Evolutionary conservation across 2,329 filamentous ascomycete species (phyloP).

Genomic region (Penicillium palitans): DNA sequence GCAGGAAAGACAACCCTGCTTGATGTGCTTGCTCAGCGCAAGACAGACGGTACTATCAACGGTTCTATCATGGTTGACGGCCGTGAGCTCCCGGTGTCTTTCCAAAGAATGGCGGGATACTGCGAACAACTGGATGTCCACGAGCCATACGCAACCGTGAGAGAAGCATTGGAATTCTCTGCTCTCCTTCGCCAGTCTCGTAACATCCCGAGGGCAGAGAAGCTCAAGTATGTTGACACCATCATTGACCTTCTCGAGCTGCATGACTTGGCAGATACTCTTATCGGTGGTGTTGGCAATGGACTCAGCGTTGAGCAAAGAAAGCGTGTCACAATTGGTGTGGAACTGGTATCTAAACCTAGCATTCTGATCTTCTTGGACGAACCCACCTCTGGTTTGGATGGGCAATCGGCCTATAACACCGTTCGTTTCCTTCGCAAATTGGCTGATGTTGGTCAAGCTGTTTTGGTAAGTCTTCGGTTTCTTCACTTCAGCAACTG

Average conservation of each 20-base stretch:
- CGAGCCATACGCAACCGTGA: constrained; percentile 62
- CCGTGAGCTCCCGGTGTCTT: constrained; percentile 56
- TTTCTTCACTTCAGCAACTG: not conserved
- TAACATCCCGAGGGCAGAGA: constrained; percentile 54
- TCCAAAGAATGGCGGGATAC: constrained; percentile 66
- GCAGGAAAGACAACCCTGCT: constrained; percentile 74
- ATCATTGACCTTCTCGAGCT: constrained; percentile 64
- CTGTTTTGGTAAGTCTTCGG: constrained; percentile 50
- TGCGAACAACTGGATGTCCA: constrained; percentile 69
- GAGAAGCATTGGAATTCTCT: constrained; percentile 65
- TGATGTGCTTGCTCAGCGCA: constrained; percentile 70
- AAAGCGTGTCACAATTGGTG: constrained; percentile 68
- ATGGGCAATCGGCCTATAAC: constrained; percentile 64
- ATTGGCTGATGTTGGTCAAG: constrained; percentile 61
- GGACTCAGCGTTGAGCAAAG: constrained; percentile 62
- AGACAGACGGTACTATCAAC: constrained; percentile 59
- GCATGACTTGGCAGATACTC: constrained; percentile 60
- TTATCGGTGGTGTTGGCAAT: constrained; percentile 48
- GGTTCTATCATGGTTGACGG: constrained; percentile 68
- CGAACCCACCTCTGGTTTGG: constrained; percentile 67
- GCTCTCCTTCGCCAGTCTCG: constrained; percentile 61
- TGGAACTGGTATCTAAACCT: constrained; percentile 67
- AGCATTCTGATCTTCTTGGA: constrained; percentile 67
- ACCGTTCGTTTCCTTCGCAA: constrained; percentile 66
- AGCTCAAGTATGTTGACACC: constrained; percentile 62